Conservation (phyloP, 108 stramenopile species). For the Nitzschia sp. region DNA sequence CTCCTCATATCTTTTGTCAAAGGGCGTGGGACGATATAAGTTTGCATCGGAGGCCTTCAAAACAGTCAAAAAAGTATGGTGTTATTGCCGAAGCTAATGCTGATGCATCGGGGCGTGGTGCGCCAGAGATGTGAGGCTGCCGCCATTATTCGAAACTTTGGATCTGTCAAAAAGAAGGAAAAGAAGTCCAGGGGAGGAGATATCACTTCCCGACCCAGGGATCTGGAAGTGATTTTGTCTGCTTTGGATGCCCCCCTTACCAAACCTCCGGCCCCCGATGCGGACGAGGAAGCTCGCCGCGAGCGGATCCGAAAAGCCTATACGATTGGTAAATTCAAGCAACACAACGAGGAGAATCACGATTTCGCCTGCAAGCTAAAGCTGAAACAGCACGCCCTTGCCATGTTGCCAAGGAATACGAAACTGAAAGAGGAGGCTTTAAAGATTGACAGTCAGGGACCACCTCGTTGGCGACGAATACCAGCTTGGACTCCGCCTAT, state of each 20-base stretch:
- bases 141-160: constrained; percentile 17
- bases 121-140: too few species aligned
- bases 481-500: constrained; percentile 78
- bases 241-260: constrained; percentile 44
- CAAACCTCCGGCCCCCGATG: constrained; percentile 32
- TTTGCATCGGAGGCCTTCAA: neutral
- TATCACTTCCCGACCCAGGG: constrained; percentile 15
- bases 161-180: constrained; percentile 29
- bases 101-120: too few species aligned
- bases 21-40: too few species aligned
- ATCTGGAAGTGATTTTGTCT: constrained; percentile 38
- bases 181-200: constrained; percentile 12
- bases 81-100: too few species aligned
- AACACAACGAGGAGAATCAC: constrained; percentile 77
- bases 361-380: constrained; percentile 77
- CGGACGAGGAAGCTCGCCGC: constrained; percentile 69
- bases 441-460: constrained; percentile 44
- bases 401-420: constrained; percentile 71
- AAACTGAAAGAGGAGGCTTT: constrained; percentile 60
- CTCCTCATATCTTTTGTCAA: too few species aligned
- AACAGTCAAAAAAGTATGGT: too few species aligned
- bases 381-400: constrained; percentile 74
- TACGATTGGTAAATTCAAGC: constrained; percentile 72
- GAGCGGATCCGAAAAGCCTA: constrained; percentile 69
- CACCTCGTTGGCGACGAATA: constrained; percentile 62